Base-by-base conservation (phyloP, 805 yeast species). In the Candida orba region DNA sequence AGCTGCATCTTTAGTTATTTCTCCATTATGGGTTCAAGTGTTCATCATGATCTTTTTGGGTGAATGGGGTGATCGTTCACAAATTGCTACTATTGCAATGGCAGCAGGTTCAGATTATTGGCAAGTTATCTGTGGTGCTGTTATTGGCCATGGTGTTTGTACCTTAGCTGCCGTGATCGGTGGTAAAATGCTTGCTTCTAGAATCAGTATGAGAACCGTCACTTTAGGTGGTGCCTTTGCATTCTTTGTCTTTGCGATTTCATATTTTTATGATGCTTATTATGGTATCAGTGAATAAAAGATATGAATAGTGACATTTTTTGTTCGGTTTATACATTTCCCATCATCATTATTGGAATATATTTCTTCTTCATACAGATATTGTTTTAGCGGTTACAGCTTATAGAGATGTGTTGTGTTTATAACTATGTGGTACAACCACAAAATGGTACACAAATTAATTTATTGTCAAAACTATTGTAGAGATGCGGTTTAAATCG, bases 11-110 rank as follows among this genome's bases (percentile, higher is more conserved):
- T 36, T 36, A 9, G 65, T 88, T 5, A 68, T 91, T 44, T 84
- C 95, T 4, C 98, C 99, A 4, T 67, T 81, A 9, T 93, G 95
- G 90, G 82, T 89, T 52, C 96, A 91, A 69, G 91, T 91, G 5
- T 93, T 93, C 59, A 79, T 79, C 42, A 91, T 93, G 98, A 87
- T 96, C 5, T 93, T 93, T 63, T 68, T 93, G 40, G 99, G 97
- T 48, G 99, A 93, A 68, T 89, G 98, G 95, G 99, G 99, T 41
- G 99, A 93, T 65, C 80, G 99, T 57, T 89, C 97, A 12, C 99
- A 93, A 68, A 88, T 93, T 44, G 96, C 97, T 36, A 93, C 97
- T 30, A 89, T 93, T 56, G 98, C 98, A 34, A 84, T 93, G 95
- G 97, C 98, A 42, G 96, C 99, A 1, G 96, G 96, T 34, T 81